These are phyloP conservation scores for Solanum rostratum DNA, from an alignment of 257 asterid species.

Conservation along the genomic window DNA sequence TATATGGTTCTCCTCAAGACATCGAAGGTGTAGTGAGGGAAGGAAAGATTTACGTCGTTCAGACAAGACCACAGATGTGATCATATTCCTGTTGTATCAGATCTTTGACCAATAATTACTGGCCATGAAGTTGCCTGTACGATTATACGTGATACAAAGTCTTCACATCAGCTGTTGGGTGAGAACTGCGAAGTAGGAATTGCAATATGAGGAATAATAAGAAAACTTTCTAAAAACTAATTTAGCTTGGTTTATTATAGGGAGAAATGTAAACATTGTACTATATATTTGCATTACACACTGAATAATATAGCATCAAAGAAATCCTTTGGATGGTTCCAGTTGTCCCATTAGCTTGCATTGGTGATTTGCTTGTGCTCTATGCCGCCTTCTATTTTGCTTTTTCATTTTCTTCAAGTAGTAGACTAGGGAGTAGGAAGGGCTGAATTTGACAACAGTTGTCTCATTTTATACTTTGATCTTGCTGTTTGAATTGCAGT, in stretches of 20 bases:
- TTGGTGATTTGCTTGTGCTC: not conserved
- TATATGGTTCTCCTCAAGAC: conserved; percentile 86
- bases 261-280: not conserved
- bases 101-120: not conserved
- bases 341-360: not conserved
- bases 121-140: not conserved
- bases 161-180: not conserved
- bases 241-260: not conserved
- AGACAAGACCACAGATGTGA: conserved; percentile 96
- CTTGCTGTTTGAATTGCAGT: not conserved
- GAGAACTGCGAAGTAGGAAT: not conserved
- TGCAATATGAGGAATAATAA: not conserved
- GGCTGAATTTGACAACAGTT: not conserved
- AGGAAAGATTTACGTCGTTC: conserved; percentile 84
- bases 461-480: not conserved
- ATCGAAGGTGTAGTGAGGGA: conserved; percentile 93
- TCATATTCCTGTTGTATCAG: not conserved
- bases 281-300: not conserved
- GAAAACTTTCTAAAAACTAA: not conserved
- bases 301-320: not conserved
- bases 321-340: not conserved
- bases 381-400: not conserved
- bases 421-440: not conserved
- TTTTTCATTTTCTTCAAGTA: not conserved
- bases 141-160: not conserved